Conservation (phyloP, 805 yeast species). For the Yarrowia alimentaria region DNA sequence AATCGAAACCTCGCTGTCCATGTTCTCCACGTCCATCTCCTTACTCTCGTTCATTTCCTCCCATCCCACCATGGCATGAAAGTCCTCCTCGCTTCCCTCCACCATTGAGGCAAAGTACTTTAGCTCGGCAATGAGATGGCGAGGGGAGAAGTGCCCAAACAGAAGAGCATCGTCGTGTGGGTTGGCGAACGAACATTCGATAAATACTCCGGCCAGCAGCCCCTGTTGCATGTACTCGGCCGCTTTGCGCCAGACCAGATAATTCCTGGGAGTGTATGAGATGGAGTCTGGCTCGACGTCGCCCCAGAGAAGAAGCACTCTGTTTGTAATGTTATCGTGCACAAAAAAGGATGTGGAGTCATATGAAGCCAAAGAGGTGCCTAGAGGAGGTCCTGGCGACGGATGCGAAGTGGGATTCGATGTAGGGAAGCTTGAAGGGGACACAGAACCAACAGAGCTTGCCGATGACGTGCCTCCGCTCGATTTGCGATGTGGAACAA, state of each 20-base stretch:
- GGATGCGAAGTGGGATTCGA: conserved; percentile 13
- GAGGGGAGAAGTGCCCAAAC: conserved; percentile 82
- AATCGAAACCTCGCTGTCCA: conserved; percentile 20
- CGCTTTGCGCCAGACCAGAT: conserved; percentile 56
- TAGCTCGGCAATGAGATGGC: conserved; percentile 59
- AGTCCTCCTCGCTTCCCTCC: conserved; percentile 10
- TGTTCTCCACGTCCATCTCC: conserved; percentile 20
- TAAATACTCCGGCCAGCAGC: conserved; percentile 54
- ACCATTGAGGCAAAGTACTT: conserved; percentile 29
- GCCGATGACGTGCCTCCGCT: conserved; percentile 6
- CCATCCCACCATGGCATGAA: conserved; percentile 20
- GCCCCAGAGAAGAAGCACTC: conserved; percentile 66
- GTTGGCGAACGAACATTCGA: conserved; percentile 72
- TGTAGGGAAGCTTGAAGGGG: conserved; percentile 12
- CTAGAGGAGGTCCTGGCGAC: conserved; percentile 14
- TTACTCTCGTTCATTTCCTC: conserved; percentile 6
- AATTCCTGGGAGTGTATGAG: conserved; percentile 44
- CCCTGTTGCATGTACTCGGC: conserved; percentile 47
- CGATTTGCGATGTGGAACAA: conserved; percentile 13
- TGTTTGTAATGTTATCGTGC: conserved; percentile 39
- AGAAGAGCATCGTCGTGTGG: conserved; percentile 49
- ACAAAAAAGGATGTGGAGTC: conserved; percentile 63
- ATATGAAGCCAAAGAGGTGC: conserved; percentile 34
- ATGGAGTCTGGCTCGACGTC: conserved; percentile 72
- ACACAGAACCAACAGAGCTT: conserved; percentile 6